These are phyloP conservation scores for Sclerotinia spermophila DNA, from an alignment of 2,329 filamentous ascomycete genomes.

Conservation along the genomic window DNA sequence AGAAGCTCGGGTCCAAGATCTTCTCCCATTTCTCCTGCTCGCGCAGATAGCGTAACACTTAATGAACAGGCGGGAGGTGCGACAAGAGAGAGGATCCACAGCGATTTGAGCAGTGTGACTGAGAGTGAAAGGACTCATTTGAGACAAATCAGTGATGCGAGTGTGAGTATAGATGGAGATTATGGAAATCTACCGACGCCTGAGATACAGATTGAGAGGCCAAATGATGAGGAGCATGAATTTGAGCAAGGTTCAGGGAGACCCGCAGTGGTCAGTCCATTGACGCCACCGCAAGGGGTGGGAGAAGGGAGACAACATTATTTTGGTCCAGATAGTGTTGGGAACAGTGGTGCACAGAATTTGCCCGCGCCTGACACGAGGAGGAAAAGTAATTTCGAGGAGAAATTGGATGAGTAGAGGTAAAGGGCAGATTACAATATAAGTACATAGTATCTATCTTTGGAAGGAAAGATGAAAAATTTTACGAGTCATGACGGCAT, in stretches of 20 bases:
- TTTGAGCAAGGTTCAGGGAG: background rate
- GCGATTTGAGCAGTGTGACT: constrained; percentile 24
- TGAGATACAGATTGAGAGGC: background rate
- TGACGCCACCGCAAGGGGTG: constrained; percentile 25
- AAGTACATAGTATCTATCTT: background rate
- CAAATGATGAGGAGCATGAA: background rate
- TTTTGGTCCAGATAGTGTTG: constrained; percentile 26
- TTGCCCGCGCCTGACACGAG: constrained; percentile 7
- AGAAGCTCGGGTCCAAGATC: constrained; percentile 24
- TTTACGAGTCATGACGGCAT: constrained; percentile 7
- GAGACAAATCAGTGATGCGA: constrained; percentile 31
- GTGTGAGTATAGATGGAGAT: constrained; percentile 28
- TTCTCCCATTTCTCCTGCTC: constrained; percentile 19
- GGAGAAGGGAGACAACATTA: constrained; percentile 13
- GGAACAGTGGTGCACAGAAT: background rate
- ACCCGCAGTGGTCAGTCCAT: constrained; percentile 23
- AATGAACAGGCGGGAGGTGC: constrained; percentile 7
- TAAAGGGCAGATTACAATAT: background rate
- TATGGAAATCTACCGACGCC: background rate
- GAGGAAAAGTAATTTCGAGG: constrained; percentile 33
- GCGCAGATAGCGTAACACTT: constrained; percentile 25
- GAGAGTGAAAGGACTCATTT: constrained; percentile 29
- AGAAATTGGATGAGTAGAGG: constrained; percentile 28
- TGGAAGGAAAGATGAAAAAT: background rate
- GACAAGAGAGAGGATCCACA: constrained; percentile 1